Conservation (phyloP, 1,284 basidiomycete species). For the Blastosporella zonata region DNA sequence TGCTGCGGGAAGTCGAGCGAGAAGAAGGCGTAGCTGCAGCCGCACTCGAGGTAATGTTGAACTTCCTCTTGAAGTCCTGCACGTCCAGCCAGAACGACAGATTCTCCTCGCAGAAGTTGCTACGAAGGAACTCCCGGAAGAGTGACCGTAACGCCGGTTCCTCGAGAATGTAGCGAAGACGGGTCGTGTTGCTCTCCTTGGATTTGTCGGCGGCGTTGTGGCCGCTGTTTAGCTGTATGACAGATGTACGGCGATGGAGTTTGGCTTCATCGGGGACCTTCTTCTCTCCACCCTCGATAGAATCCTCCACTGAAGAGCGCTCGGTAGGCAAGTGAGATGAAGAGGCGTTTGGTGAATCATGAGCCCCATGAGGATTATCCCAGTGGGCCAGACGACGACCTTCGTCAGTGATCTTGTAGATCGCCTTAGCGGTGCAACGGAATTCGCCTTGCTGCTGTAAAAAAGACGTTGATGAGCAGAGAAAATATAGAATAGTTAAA, state of each 20-base stretch:
- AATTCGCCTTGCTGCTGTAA: constrained; percentile 87
- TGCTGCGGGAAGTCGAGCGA: constrained; percentile 44
- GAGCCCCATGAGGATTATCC: constrained; percentile 47
- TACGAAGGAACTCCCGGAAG: constrained; percentile 92
- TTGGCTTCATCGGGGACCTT: constrained; percentile 48
- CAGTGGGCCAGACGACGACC: constrained; percentile 84
- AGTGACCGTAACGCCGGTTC: constrained; percentile 86
- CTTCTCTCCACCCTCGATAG: constrained; percentile 34
- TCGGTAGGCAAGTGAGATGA: constrained; percentile 55
- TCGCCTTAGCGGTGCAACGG: constrained; percentile 90
- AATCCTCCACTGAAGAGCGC: constrained; percentile 43
- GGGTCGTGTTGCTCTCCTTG: constrained; percentile 90
- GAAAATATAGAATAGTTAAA: constrained; percentile 1
- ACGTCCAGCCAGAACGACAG: constrained; percentile 97
- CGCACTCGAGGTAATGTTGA: constrained; percentile 92
- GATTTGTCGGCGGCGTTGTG: constrained; percentile 49
- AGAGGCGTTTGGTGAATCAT: constrained; percentile 64
- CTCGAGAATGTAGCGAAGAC: constrained; percentile 89
- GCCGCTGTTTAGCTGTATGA: constrained; percentile 66
- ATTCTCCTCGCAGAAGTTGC: constrained; percentile 98
- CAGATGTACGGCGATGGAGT: constrained; percentile 74
- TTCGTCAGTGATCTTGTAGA: constrained; percentile 93
- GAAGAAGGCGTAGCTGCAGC: constrained; percentile 53
- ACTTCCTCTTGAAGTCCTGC: constrained; percentile 94
- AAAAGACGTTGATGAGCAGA: constrained; percentile 1